Conservation (phyloP, 306 rosid genomes). For the Ammopiptanthus mongolicus region DNA sequence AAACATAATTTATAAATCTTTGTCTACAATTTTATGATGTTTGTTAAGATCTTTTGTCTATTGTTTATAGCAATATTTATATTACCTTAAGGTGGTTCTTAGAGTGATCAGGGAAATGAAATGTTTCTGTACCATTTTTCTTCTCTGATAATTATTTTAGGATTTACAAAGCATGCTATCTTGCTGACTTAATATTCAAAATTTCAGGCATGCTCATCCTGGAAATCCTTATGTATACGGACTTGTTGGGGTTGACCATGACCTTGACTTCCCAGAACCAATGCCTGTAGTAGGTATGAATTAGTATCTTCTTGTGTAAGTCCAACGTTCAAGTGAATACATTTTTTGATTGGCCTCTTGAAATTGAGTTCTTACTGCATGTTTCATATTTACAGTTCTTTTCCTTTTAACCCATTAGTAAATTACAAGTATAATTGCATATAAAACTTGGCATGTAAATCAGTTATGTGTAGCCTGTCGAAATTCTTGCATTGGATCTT, state of each 20-base stretch:
- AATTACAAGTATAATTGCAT: neutral
- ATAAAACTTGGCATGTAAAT: neutral
- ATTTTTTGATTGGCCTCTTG: neutral
- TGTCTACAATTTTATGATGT: too few species aligned
- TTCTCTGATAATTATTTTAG: neutral
- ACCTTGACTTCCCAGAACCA: conserved; percentile 96
- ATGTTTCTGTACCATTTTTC: neutral
- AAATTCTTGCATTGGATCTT: neutral
- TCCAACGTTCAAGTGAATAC: neutral
- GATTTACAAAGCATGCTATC: neutral
- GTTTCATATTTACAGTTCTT: neutral
- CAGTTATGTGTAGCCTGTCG: neutral
- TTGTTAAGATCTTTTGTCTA: too few species aligned
- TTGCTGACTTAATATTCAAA: conserved; percentile 6
- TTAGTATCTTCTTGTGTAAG: neutral
- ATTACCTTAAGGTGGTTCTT: too few species aligned
- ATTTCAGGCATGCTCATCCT: conserved; percentile 94
- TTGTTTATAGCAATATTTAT: too few species aligned
- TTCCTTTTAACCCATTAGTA: neutral
- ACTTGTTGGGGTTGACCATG: conserved; percentile 83
- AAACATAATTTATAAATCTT: too few species aligned
- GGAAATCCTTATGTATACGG: conserved; percentile 97
- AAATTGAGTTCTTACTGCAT: neutral
- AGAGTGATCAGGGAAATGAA: too few species aligned
- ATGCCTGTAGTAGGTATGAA: conserved; percentile 92